Conservation (phyloP, 2,329 filamentous ascomycete genomes). For the Aspergillus sp. region DNA sequence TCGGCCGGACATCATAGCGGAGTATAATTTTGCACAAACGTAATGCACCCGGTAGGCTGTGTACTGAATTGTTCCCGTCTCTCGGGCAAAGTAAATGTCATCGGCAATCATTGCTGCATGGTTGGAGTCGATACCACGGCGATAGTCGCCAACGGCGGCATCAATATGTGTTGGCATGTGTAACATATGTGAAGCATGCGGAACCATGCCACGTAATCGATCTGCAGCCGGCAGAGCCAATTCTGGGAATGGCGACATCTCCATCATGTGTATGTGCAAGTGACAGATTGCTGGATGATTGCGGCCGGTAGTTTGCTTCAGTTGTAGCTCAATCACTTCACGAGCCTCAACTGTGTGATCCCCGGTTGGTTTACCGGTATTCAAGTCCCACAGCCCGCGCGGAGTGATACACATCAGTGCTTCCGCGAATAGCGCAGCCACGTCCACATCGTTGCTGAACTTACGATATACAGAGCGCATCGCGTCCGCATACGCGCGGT, state of each 20-base stretch:
- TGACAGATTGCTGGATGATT: constrained; percentile 66
- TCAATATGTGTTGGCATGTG: constrained; percentile 77
- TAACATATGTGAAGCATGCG: constrained; percentile 63
- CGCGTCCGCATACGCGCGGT: constrained; percentile 54
- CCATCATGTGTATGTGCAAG: constrained; percentile 70
- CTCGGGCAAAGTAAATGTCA: constrained; percentile 55
- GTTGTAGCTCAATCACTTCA: constrained; percentile 51
- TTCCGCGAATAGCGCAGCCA: constrained; percentile 58
- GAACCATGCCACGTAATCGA: constrained; percentile 57
- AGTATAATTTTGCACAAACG: constrained; percentile 12
- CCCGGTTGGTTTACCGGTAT: constrained; percentile 52
- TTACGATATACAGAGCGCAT: constrained; percentile 51
- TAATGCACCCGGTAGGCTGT: constrained; percentile 19
- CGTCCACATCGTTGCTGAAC: constrained; percentile 54
- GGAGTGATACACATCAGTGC: constrained; percentile 61
- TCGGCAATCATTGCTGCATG: constrained; percentile 61
- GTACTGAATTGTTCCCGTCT: background rate
- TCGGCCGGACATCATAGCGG: constrained; percentile 12
- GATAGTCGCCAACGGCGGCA: constrained; percentile 67
- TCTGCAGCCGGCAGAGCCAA: constrained; percentile 57
- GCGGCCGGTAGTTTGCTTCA: constrained; percentile 44
- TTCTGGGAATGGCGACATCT: constrained; percentile 66
- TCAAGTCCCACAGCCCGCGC: constrained; percentile 58
- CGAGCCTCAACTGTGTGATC: constrained; percentile 56
- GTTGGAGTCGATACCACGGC: constrained; percentile 61